Evolutionary conservation across 2,329 filamentous ascomycete species (phyloP), one percentile per base, ranked within the genome.

Genomic region (Erysiphe neolycopersici): DNA sequence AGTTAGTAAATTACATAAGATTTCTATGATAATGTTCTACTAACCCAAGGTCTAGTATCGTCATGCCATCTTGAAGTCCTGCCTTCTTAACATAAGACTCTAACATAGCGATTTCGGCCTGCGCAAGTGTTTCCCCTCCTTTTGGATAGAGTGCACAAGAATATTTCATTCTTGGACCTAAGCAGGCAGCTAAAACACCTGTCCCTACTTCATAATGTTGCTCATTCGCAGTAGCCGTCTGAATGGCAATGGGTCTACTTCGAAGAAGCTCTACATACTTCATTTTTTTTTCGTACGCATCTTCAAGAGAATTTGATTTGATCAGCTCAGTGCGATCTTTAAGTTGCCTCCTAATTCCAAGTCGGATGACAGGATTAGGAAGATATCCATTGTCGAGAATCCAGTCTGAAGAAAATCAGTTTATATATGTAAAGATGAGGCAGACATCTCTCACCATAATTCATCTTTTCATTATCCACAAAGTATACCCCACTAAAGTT

Each of bases 201-300:
- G 75, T 77, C 35, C 71, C 73, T 36, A 80, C 75, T 59, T 80
- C 76, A 53, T 81, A 80, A 58, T 80, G 76, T 62, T 80, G 76
- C 51, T 68, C 61, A 55, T 80, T 79, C 18, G 76, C 75, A 2
- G 65, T 61, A 3, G 63, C 65, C 0, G 74, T 78, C 56, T 76
- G 71, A 50, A 79, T 67, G n/a, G 76, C 76, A 48, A 80, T 79
- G 11, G 74, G 73, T 32, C 67, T 62, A 14, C 60, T 62, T 17
- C 71, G 65, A n/a, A 79, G 62, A 3, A 64, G 58, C 43, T 69
- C 61, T 11, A 80, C 64, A 54, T 75, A 79, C 19, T 60, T 60
- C 67, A 77, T 74, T 56, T 79, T 80, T 46, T 64, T 64, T 45
- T 65, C 63, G 47, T 69, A 69, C 14, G 63, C 64, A 22, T 64